Percentiles rank a stretch among this genome's conserved stretches.
These are phyloP conservation scores for Syzygium aqueum DNA, from an alignment of 345 rosid genomes.

Conservation along the genomic window DNA sequence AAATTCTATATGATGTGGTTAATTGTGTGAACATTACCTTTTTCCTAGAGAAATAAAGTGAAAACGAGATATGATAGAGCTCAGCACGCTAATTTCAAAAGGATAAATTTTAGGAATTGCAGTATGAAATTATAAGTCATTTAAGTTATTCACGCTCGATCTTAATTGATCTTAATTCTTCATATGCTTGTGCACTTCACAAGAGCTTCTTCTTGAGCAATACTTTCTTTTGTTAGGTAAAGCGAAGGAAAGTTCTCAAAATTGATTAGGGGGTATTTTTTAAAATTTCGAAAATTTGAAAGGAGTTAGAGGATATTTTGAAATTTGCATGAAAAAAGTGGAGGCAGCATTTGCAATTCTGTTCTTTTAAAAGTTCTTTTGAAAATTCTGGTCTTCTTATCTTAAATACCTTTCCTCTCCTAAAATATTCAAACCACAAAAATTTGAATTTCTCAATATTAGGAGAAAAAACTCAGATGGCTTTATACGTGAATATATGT, in stretches of 20 bases:
- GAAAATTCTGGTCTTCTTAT: background rate
- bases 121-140: background rate
- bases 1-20: too few relatives aligned
- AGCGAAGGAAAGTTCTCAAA: background rate
- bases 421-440: background rate
- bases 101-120: background rate
- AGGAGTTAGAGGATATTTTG: background rate
- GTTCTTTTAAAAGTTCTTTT: too few relatives aligned
- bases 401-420: background rate
- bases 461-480: background rate
- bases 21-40: too few relatives aligned
- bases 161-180: background rate
- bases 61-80: too few relatives aligned
- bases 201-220: background rate
- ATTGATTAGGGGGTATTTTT: background rate
- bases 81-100: background rate
- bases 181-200: background rate
- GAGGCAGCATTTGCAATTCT: background rate
- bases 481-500: background rate
- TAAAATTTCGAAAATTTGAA: background rate
- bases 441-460: background rate
- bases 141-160: too few relatives aligned
- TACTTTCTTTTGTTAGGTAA: background rate
- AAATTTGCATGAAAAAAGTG: background rate
- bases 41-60: too few relatives aligned